Evolutionary conservation across 1,139 yeast genomes (phyloP), one percentile per base, ranked within the genome.

Genomic region (Nakaseomyces delphensis): DNA sequence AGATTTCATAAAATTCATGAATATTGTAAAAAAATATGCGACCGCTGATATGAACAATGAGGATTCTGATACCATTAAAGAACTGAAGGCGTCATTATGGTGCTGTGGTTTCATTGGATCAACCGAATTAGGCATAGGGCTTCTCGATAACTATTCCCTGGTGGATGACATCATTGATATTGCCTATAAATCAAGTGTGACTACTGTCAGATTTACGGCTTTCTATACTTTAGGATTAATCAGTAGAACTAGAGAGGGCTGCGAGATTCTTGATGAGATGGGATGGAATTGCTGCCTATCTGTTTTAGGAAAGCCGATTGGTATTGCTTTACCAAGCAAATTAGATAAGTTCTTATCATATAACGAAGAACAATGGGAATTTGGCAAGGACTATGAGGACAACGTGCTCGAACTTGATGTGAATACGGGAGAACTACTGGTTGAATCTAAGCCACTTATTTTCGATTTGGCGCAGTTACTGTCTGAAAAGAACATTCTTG

Each of bases 81-180:
- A 70, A 43, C 60, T 87, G 21, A 85, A 84, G 55, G 86, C 89
- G 13, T 76, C 83, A 39, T 57, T 89, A 39, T 91, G 97, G 96
- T 82, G 94, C 3, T 70, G 85, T 36, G 96, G 96, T 0, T 80
- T 80, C 53, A 79, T 87, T 32, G 87, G 89, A 1, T 75, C 87
- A 8, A 75, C 83, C 0, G 69, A 69, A 24, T 67, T 70, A 43
- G 96, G 95, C 0, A 76, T 82, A 24, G 75, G 76, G 36, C 67
- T 85, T 32, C 61, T 86, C 38, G 86, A 82, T 53, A 73, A 81
- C 15, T 66, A 76, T 45, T 73, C 72, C 9, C 66, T 76, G n/a
- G 74, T 77, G 5, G 71, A 69, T 38, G 77, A 76, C 46, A 71
- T 81, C 35, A 70, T 76, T 9, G 62, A 67, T 8, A 67, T 80